Conservation (phyloP, 768 basidiomycete species). For the Stropharia rugosoannulata region DNA sequence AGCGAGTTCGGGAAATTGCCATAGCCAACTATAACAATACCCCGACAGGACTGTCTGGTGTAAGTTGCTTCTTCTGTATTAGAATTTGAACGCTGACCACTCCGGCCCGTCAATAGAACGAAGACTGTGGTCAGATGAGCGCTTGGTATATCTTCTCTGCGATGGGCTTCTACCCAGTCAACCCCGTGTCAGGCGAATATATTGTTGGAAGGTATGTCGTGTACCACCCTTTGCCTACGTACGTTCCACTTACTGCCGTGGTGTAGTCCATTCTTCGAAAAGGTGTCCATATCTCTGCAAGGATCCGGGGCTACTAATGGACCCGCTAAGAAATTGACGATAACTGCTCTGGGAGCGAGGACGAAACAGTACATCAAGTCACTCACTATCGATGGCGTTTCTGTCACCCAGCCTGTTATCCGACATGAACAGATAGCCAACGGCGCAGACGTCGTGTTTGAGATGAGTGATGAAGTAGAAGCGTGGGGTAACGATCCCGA, state of each 20-base stretch:
- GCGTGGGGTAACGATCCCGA: conserved; percentile 31
- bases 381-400: conserved; percentile 53
- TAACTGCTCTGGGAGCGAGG: conserved; percentile 57
- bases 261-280: conserved; percentile 47
- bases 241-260: background rate
- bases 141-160: conserved; percentile 86
- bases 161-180: conserved; percentile 83
- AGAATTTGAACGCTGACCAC: background rate
- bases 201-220: conserved; percentile 66
- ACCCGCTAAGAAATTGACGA: conserved; percentile 36
- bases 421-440: conserved; percentile 56
- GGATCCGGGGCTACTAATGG: conserved; percentile 8
- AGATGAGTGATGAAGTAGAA: conserved; percentile 52
- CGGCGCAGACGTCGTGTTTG: conserved; percentile 60
- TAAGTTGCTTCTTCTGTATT: conserved; percentile 28
- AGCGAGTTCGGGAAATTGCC: conserved; percentile 69
- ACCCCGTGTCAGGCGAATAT: conserved; percentile 76
- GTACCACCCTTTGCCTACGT: background rate
- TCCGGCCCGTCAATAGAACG: conserved; percentile 51
- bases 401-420: conserved; percentile 46
- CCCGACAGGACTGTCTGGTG: conserved; percentile 70
- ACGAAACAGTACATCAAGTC: conserved; percentile 60
- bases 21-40: conserved; percentile 63
- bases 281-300: conserved; percentile 57
- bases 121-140: conserved; percentile 91